These are phyloP conservation scores for Aquilaria agallochum DNA, from an alignment of 441 rosid genomes.

Conservation along the genomic window DNA sequence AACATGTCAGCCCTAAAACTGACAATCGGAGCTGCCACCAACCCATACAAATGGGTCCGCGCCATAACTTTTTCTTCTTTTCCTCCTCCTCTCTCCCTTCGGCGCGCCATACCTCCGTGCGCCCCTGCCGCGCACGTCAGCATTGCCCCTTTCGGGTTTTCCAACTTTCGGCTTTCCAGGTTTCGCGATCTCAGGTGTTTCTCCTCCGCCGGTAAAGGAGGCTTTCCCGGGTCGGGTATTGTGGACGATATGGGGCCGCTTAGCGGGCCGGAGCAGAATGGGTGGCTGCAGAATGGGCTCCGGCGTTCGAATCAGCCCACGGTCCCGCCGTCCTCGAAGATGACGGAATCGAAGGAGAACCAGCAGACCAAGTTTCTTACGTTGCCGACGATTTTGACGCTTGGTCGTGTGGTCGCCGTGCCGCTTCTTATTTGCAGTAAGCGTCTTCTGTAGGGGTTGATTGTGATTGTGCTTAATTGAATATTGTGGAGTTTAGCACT, in stretches of 20 bases:
- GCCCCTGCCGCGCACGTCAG: slow-evolving; percentile 39
- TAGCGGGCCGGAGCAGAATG: slow-evolving; percentile 24
- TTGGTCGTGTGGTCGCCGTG: slow-evolving; percentile 89
- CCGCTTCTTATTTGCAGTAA: slow-evolving; percentile 78
- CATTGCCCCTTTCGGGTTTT: slow-evolving; percentile 14
- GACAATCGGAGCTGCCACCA: slow-evolving; percentile 27
- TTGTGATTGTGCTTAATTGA: slow-evolving; percentile 1
- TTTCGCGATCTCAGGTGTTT: slow-evolving; percentile 22
- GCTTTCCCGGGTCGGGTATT: slow-evolving; percentile 33
- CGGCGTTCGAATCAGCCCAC: slow-evolving; percentile 11
- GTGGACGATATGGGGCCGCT: slow-evolving; percentile 49
- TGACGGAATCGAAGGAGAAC: slow-evolving; percentile 20
- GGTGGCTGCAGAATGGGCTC: slow-evolving; percentile 17
- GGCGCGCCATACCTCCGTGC: slow-evolving; percentile 45
- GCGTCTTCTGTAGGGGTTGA: slow-evolving; percentile 12
- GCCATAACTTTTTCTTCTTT: slow-evolving; percentile 17
- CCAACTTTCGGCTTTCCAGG: slow-evolving; percentile 5
- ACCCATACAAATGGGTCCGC: slow-evolving; percentile 34
- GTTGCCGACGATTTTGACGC: slow-evolving; percentile 84
- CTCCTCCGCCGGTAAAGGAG: slow-evolving; percentile 22
- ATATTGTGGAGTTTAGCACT: too few species aligned
- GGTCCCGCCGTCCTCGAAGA: slow-evolving; percentile 19
- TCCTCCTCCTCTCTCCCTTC: slow-evolving; percentile 9
- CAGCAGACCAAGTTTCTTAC: slow-evolving; percentile 47
- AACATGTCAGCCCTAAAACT: slow-evolving; percentile 33